A percentile compares a stretch with the other conserved stretches of the same genome.
Conservation (phyloP, 768 basidiomycete genomes). For the Daedalea quercina region DNA sequence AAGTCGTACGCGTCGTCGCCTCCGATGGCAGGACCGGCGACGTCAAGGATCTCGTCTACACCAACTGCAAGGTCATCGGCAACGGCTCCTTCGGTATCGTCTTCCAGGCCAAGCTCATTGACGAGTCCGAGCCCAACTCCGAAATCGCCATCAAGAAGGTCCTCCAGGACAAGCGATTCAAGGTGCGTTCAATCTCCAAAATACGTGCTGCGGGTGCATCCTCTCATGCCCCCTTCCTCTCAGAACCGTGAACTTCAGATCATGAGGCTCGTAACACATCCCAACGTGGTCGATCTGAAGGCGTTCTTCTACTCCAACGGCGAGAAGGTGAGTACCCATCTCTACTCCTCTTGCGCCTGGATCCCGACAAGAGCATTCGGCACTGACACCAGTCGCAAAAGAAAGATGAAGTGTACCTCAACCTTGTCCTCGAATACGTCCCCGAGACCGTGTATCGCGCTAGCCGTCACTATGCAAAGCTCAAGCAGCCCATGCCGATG, state of each 20-base stretch:
- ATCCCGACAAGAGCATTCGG: slow-evolving; percentile 3
- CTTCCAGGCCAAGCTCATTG: slow-evolving; percentile 87
- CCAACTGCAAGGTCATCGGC: slow-evolving; percentile 96
- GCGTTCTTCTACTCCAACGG: slow-evolving; percentile 99
- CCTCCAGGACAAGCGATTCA: slow-evolving; percentile 99
- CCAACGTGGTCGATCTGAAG: slow-evolving; percentile 95
- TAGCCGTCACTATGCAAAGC: slow-evolving; percentile 96
- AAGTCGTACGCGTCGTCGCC: slow-evolving; percentile 91
- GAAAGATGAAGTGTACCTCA: slow-evolving; percentile 99
- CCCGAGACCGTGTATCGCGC: slow-evolving; percentile 99
- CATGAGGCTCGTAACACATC: slow-evolving; percentile 94
- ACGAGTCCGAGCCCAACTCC: slow-evolving; percentile 44
- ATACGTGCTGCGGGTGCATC: not conserved
- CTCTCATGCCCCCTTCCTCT: not conserved
- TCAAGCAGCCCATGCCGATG: slow-evolving; percentile 99
- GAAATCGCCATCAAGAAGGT: slow-evolving; percentile 99
- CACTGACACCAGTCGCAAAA: slow-evolving; percentile 28
- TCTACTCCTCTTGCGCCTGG: slow-evolving; percentile 5
- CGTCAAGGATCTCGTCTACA: slow-evolving; percentile 85
- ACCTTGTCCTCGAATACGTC: slow-evolving; percentile 98
- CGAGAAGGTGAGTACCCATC: slow-evolving; percentile 71
- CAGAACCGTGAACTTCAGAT: slow-evolving; percentile 99
- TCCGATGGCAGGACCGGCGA: slow-evolving; percentile 92
- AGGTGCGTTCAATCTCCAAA: slow-evolving; percentile 49
- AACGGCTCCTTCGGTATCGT: slow-evolving; percentile 99